These are phyloP conservation scores for Helotiales sp. DNA, from an alignment of 2,329 filamentous ascomycete species.

Conservation along the genomic window DNA sequence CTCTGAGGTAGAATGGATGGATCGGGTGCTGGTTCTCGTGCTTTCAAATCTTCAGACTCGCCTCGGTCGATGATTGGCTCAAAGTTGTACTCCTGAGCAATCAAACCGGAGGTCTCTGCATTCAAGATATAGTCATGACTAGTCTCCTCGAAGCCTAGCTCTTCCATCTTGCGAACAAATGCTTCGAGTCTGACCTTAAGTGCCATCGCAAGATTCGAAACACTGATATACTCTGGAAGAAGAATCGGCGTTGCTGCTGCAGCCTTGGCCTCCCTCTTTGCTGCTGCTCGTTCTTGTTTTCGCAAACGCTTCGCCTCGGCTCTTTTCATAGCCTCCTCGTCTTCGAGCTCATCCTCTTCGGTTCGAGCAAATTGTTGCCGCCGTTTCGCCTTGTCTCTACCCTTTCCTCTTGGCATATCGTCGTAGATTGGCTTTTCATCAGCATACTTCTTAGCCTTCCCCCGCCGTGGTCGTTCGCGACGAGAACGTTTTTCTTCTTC, in stretches of 20 bases:
- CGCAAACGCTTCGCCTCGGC: constrained; percentile 44
- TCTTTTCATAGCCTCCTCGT: constrained; percentile 32
- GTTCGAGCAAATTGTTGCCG: constrained; percentile 26
- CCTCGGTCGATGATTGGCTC: constrained; percentile 75
- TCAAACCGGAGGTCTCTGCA: constrained; percentile 83
- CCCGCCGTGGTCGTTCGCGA: constrained; percentile 1
- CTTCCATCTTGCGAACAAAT: constrained; percentile 74
- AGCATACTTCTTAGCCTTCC: constrained; percentile 6
- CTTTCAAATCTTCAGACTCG: constrained; percentile 67
- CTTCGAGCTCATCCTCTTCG: constrained; percentile 35
- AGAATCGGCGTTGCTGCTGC: constrained; percentile 61
- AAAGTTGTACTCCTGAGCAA: constrained; percentile 90
- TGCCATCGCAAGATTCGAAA: constrained; percentile 76
- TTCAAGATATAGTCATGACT: constrained; percentile 83
- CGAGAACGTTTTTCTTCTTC: constrained; percentile 7
- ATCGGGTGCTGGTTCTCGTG: constrained; percentile 69
- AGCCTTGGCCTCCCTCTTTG: constrained; percentile 41
- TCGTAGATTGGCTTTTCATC: constrained; percentile 16
- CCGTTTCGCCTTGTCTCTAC: constrained; percentile 32
- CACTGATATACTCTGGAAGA: constrained; percentile 87
- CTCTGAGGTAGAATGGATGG: constrained; percentile 67
- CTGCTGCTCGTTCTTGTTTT: constrained; percentile 30
- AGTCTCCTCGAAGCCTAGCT: constrained; percentile 88
- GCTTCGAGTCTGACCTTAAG: constrained; percentile 69
- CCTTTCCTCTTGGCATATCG: constrained; percentile 27